Conservation (phyloP, 257 asterid genomes). For the Eustoma russellianum region DNA sequence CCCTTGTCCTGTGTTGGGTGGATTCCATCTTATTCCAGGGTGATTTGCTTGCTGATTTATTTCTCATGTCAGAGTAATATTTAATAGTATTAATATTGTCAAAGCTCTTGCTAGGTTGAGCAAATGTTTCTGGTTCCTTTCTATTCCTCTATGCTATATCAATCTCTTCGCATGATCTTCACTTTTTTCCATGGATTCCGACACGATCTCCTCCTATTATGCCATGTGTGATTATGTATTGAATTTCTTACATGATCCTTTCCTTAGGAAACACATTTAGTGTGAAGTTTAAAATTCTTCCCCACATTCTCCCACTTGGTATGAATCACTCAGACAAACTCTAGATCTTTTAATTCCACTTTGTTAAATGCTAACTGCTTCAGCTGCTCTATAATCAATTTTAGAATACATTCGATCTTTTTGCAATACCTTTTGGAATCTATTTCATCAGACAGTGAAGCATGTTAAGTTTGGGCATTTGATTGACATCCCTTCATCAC, state of each 20-base stretch:
- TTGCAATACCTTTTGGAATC: too few relatives aligned
- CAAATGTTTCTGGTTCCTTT: slow-evolving; percentile 2
- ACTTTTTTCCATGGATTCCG: neutral
- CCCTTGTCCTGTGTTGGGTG: slow-evolving; percentile 11
- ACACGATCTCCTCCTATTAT: neutral
- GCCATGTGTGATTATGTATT: neutral
- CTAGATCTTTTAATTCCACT: neutral
- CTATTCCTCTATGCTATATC: neutral
- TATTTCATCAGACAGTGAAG: too few relatives aligned
- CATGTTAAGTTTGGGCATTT: too few relatives aligned
- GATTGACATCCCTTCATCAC: too few relatives aligned
- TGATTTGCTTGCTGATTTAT: slow-evolving; percentile 8
- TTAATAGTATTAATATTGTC: neutral
- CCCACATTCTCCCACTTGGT: slow-evolving; percentile 3
- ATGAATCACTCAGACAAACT: neutral
- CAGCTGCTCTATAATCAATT: neutral
- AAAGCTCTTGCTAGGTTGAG: slow-evolving; percentile 2
- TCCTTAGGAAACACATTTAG: too few relatives aligned
- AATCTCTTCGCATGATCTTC: slow-evolving; percentile 4
- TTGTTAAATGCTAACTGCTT: neutral
- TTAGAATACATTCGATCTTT: too few relatives aligned
- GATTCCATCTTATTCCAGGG: slow-evolving; percentile 17
- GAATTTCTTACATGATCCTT: neutral
- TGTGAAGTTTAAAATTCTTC: neutral
- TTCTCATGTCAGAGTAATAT: slow-evolving; percentile 2